A percentile compares a stretch with the other conserved stretches of the same genome.
Evolutionary conservation across 805 yeast species (phyloP).

Genomic region (Candida schatavii): DNA sequence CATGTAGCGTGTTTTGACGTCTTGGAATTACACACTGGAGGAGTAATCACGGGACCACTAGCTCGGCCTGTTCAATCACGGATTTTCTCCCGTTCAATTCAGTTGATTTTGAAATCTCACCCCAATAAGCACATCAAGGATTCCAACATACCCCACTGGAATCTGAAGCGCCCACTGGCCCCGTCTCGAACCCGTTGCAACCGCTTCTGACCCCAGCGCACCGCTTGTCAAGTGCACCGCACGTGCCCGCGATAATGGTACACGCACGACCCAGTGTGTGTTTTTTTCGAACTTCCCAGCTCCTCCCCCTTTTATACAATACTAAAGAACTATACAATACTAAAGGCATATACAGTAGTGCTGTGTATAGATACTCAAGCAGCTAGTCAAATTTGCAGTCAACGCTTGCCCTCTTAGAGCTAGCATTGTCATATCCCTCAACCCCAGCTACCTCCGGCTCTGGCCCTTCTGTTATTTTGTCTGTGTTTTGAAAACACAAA

Average conservation of each 20-base stretch:
- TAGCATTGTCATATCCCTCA: too few species aligned
- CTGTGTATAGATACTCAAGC: constrained; percentile 6
- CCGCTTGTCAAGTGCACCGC: constrained; percentile 1
- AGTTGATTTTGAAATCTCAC: too few species aligned
- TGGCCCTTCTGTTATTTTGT: too few species aligned
- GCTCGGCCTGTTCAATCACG: too few species aligned
- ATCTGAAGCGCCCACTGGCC: neutral
- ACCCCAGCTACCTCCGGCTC: too few species aligned
- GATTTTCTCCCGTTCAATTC: neutral
- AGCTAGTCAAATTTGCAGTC: constrained; percentile 6
- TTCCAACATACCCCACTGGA: too few species aligned
- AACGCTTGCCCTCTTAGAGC: too few species aligned
- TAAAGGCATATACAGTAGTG: constrained; percentile 8
- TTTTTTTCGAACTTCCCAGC: neutral
- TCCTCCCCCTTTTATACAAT: constrained; percentile 6
- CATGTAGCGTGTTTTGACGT: too few species aligned
- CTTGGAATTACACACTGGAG: too few species aligned
- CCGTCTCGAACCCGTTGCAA: neutral
- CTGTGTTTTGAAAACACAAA: too few species aligned
- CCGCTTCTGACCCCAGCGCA: neutral
- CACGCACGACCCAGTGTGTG: neutral
- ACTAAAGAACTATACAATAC: constrained; percentile 7
- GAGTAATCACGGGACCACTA: too few species aligned
- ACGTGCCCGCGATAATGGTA: constrained; percentile 3
- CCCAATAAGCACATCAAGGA: too few species aligned